Conservation (phyloP, 2,329 filamentous ascomycete genomes). For the Mycocentrospora acerina region DNA sequence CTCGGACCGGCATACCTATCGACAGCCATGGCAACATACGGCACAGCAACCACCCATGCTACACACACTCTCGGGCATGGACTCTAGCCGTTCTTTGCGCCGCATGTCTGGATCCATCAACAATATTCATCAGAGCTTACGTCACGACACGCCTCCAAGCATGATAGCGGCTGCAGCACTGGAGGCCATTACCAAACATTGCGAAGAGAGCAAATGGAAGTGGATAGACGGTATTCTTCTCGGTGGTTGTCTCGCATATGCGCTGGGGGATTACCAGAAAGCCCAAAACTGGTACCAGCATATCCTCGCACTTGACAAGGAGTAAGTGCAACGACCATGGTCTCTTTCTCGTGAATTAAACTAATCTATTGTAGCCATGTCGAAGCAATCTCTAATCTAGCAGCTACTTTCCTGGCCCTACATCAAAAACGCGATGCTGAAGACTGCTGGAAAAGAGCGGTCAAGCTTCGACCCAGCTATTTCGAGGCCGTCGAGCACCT, state of each 20-base stretch:
- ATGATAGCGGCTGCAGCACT: slow-evolving; percentile 41
- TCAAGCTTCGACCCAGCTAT: slow-evolving; percentile 80
- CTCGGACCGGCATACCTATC: slow-evolving; percentile 14
- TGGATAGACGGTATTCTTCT: slow-evolving; percentile 94
- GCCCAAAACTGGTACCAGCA: slow-evolving; percentile 74
- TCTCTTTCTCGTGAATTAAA: slow-evolving; percentile 1
- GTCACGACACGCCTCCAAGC: slow-evolving; percentile 33
- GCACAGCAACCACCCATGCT: slow-evolving; percentile 23
- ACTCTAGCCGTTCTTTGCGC: slow-evolving; percentile 32
- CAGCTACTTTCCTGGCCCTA: slow-evolving; percentile 83
- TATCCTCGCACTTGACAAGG: slow-evolving; percentile 60
- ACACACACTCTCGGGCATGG: slow-evolving; percentile 23
- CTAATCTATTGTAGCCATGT: slow-evolving; percentile 64
- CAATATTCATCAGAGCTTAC: slow-evolving; percentile 27
- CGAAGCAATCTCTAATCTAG: slow-evolving; percentile 90
- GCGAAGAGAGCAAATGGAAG: slow-evolving; percentile 44
- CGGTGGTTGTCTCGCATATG: slow-evolving; percentile 89
- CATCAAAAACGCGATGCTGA: slow-evolving; percentile 82
- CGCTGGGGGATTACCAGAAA: slow-evolving; percentile 78
- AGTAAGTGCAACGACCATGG: slow-evolving; percentile 41
- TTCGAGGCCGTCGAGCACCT: slow-evolving; percentile 95
- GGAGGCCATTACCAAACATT: slow-evolving; percentile 39
- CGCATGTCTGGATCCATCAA: slow-evolving; percentile 39
- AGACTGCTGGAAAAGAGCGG: slow-evolving; percentile 79
- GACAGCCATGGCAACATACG: slow-evolving; percentile 31